These are phyloP conservation scores for Peniophora sp. DNA, from an alignment of 1,284 basidiomycete species.

Conservation along the genomic window DNA sequence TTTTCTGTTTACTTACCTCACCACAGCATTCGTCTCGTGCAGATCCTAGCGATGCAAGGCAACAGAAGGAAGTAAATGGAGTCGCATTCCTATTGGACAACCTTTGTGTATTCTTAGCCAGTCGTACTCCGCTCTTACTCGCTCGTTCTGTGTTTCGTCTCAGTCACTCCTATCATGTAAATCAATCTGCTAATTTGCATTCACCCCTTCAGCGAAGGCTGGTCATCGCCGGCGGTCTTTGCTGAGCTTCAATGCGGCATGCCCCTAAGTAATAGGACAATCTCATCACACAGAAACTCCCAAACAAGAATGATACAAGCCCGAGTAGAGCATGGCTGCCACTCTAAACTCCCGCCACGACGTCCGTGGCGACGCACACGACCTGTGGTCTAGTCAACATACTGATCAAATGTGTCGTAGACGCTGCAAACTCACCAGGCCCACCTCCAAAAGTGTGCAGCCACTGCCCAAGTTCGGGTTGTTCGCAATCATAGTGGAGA, in stretches of 20 bases:
- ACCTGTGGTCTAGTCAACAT: background rate
- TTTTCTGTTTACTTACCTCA: constrained; percentile 3
- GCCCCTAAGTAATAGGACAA: too few species aligned
- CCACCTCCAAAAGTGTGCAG: constrained; percentile 41
- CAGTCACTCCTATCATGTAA: too few species aligned
- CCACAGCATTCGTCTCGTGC: constrained; percentile 69
- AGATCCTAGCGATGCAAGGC: constrained; percentile 67
- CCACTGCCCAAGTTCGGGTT: constrained; percentile 42
- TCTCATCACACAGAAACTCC: too few species aligned
- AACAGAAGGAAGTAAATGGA: constrained; percentile 37
- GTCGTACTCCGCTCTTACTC: background rate
- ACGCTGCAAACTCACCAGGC: constrained; percentile 23
- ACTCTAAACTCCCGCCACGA: too few species aligned
- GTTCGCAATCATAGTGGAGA: constrained; percentile 34
- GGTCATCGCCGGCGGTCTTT: too few species aligned
- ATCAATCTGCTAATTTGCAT: too few species aligned
- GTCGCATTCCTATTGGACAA: background rate
- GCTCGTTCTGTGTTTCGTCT: background rate
- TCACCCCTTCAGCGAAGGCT: too few species aligned
- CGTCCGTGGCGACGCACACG: background rate
- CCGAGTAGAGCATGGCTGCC: too few species aligned
- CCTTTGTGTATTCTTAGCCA: background rate
- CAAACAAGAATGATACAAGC: too few species aligned
- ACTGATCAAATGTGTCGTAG: background rate
- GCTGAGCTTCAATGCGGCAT: too few species aligned